phyloP scores from a whole-genome alignment of 1,284 basidiomycete species.

The Psilocybe mexicana region DNA sequence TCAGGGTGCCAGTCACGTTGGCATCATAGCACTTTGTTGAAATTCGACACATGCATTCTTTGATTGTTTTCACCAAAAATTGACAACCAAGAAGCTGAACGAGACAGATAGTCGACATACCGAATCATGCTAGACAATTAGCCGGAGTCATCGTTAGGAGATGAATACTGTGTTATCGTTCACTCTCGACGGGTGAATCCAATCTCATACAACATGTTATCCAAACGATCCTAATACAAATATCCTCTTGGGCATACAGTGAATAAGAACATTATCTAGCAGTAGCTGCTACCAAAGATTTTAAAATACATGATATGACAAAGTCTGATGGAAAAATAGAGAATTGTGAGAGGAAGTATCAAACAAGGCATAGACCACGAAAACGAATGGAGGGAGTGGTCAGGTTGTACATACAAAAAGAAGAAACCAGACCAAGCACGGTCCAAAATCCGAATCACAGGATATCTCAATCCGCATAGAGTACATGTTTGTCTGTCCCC shows the following conservation, averaged over 20 bases:
- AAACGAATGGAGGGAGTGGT: background rate
- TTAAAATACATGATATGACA: conserved; percentile 15
- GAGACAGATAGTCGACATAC: no score
- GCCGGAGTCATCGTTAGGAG: background rate
- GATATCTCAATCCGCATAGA: conserved; percentile 68
- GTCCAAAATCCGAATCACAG: background rate
- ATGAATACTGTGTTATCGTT: background rate
- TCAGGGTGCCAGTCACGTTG: no score
- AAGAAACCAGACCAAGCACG: conserved; percentile 6
- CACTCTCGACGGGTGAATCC: background rate
- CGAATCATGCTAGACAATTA: no score
- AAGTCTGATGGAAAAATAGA: conserved; percentile 10
- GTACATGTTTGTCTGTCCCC: conserved; percentile 82
- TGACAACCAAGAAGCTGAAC: no score
- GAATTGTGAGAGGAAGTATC: background rate
- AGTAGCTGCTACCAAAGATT: conserved; percentile 10
- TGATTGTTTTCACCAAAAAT: no score
- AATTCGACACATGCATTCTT: no score
- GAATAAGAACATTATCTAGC: conserved; percentile 16
- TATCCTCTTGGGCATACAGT: background rate
- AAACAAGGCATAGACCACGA: background rate
- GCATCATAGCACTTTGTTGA: no score
- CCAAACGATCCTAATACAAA: conserved; percentile 11
- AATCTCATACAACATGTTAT: conserved; percentile 17
- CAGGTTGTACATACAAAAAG: background rate